Evolutionary conservation across 2,329 filamentous ascomycete genomes (phyloP), one percentile per base, ranked within the genome.

Genomic region (Knoxdaviesia capensis): DNA sequence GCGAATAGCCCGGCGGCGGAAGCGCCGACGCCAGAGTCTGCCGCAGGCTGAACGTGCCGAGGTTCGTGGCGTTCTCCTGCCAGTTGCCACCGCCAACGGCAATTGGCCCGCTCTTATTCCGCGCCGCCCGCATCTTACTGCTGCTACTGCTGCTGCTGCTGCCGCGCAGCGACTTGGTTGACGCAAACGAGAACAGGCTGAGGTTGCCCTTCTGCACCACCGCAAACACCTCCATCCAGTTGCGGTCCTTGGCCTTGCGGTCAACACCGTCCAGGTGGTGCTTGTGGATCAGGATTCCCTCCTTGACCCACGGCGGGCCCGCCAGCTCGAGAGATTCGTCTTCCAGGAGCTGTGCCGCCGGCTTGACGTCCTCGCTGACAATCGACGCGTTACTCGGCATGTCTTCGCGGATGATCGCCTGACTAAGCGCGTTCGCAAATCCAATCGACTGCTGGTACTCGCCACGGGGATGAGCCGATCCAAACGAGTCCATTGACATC

Each of bases 301-400:
- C 90, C 60, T 98, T 98, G 31, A 92, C 80, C 90, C 90, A 98
- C 0, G 90, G 90, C n/a, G 90, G 84, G 29, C 90, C 90, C 7
- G 81, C 77, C 35, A 98, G 74, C 54, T 93, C 87, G 8, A 98
- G 69, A 0, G 80, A 85, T 53, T 98, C 90, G 52, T 96, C 90
- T 52, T 94, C 88, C 0, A 96, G 72, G 7, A 94, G 63, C 30
- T 80, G 74, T 5, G 71, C 65, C 1, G 64, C 63, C 1, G 63
- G 65, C 39, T 66, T 66, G 33, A 74, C 60, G 38, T 74, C 71
- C 31, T 78, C 75, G 50, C 79, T 77, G 48, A 68, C 64, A 49
- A 64, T 65, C 53, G 59, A 74, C 47, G 64, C 60, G 1, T 65
- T 61, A 36, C 66, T 66, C 7, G 69, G 68, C 10, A 72, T 69